Percentiles rank a stretch among this genome's conserved stretches.
These are phyloP conservation scores for Wallacemonas collosoma DNA, from an alignment of 208 protist species.

Conservation along the genomic window DNA sequence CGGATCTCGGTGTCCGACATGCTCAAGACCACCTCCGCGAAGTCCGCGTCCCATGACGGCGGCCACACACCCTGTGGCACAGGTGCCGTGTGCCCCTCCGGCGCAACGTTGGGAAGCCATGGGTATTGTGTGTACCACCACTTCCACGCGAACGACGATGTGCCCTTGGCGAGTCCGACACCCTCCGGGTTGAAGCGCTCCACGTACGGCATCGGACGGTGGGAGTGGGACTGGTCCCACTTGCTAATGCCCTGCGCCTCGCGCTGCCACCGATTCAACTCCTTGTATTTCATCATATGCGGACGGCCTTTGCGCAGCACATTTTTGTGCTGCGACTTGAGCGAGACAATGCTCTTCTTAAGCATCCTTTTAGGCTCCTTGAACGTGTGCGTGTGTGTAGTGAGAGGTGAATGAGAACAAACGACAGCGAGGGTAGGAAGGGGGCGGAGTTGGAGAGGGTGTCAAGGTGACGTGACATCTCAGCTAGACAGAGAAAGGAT, in stretches of 20 bases:
- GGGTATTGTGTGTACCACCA: slow-evolving; percentile 94
- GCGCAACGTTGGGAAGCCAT: slow-evolving; percentile 85
- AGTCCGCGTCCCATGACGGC: slow-evolving; percentile 82
- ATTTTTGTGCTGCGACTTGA: slow-evolving; percentile 86
- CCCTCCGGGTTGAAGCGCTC: slow-evolving; percentile 91
- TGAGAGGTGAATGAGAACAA: too few relatives aligned
- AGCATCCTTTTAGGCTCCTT: slow-evolving; percentile 31
- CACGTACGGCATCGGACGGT: slow-evolving; percentile 72
- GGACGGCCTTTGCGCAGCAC: slow-evolving; percentile 75
- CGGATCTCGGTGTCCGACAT: slow-evolving; percentile 77
- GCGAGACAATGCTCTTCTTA: slow-evolving; percentile 27
- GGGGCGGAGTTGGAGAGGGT: too few relatives aligned
- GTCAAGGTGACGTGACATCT: too few relatives aligned
- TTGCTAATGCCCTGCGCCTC: slow-evolving; percentile 90
- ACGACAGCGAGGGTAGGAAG: too few relatives aligned
- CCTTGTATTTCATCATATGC: slow-evolving; percentile 85
- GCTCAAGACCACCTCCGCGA: slow-evolving; percentile 67
- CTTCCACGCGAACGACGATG: slow-evolving; percentile 75
- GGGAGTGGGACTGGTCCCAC: slow-evolving; percentile 88
- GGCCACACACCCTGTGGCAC: slow-evolving; percentile 51
- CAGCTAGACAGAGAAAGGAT: too few relatives aligned
- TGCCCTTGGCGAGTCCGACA: slow-evolving; percentile 83
- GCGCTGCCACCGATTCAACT: slow-evolving; percentile 91
- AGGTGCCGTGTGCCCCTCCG: slow-evolving; percentile 43
- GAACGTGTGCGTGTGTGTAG: background rate